These are phyloP conservation scores for Xylariaceae sp. DNA, from an alignment of 2,329 filamentous ascomycete species.

Conservation along the genomic window DNA sequence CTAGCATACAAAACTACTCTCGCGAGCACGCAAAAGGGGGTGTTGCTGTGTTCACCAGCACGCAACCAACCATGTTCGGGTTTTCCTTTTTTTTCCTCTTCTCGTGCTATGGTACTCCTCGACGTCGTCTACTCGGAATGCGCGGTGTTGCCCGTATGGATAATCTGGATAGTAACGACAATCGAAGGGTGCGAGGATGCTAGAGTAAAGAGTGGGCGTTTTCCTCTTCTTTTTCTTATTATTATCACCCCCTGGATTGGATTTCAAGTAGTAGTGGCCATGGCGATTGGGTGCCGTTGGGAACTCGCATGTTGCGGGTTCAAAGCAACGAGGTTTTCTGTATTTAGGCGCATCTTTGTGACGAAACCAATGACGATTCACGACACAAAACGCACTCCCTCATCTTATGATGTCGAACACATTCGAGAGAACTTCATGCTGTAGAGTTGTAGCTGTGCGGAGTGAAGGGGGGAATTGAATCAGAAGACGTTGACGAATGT, in stretches of 20 bases:
- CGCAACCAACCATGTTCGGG: slow-evolving; percentile 18
- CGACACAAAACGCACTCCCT: slow-evolving; percentile 20
- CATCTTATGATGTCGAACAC: background rate
- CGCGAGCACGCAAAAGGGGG: slow-evolving; percentile 28
- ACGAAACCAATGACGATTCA: slow-evolving; percentile 32
- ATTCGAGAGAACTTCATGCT: background rate
- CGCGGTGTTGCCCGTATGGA: slow-evolving; percentile 23
- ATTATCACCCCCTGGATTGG: slow-evolving; percentile 17
- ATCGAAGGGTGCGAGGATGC: slow-evolving; percentile 19
- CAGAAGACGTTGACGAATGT: background rate
- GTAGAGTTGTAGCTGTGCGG: background rate
- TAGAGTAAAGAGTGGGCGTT: slow-evolving; percentile 23
- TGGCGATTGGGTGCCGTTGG: slow-evolving; percentile 21
- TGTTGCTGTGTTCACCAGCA: slow-evolving; percentile 21
- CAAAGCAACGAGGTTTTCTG: slow-evolving; percentile 27
- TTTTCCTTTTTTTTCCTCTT: background rate
- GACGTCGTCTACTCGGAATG: slow-evolving; percentile 21
- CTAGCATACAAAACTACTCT: slow-evolving; percentile 33
- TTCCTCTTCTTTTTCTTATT: background rate
- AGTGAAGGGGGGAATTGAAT: background rate
- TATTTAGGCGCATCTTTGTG: slow-evolving; percentile 32
- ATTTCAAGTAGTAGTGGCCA: slow-evolving; percentile 13
- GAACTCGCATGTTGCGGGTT: slow-evolving; percentile 20
- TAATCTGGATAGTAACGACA: slow-evolving; percentile 24
- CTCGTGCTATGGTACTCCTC: slow-evolving; percentile 22